Conservation (phyloP, 371 early-diverging fungal species). For the Lichtheimia hyalospora region DNA sequence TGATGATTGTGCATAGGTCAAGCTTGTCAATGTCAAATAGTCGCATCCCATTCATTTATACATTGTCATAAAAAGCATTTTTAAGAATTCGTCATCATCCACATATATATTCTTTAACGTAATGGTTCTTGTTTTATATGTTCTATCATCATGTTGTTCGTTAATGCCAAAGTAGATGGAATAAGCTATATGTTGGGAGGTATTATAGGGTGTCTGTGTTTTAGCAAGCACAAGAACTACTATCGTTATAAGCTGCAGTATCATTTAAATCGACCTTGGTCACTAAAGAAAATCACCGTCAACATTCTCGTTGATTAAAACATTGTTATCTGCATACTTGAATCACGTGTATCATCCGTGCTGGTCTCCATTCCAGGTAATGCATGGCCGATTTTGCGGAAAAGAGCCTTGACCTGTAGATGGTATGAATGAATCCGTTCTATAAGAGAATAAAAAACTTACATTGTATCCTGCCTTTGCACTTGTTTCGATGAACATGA, state of each 20-base stretch:
- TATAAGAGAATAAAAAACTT: too few species aligned
- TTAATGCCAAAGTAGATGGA: not conserved
- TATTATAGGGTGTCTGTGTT: not conserved
- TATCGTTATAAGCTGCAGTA: conserved; percentile 25
- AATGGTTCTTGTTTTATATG: not conserved
- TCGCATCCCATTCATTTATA: not conserved
- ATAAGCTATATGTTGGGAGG: too few species aligned
- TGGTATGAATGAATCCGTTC: not conserved
- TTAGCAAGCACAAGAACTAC: conserved; percentile 46
- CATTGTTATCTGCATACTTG: conserved; percentile 10
- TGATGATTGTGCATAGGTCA: conserved; percentile 11
- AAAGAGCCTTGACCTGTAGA: conserved; percentile 73
- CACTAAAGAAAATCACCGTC: conserved; percentile 18
- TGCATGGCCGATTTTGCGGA: conserved; percentile 90
- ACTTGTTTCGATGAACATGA: conserved; percentile 92
- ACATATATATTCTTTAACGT: not conserved
- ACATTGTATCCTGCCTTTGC: conserved; percentile 94
- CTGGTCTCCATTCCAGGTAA: conserved; percentile 81
- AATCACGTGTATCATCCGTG: conserved; percentile 32
- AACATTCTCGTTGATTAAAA: not conserved
- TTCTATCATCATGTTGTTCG: not conserved
- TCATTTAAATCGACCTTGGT: conserved; percentile 51
- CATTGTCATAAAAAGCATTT: too few species aligned
- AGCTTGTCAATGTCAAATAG: conserved; percentile 28
- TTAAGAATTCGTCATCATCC: not conserved